These are phyloP conservation scores for Leishmania major DNA, from an alignment of 208 protist genomes.

Conservation along the genomic window DNA sequence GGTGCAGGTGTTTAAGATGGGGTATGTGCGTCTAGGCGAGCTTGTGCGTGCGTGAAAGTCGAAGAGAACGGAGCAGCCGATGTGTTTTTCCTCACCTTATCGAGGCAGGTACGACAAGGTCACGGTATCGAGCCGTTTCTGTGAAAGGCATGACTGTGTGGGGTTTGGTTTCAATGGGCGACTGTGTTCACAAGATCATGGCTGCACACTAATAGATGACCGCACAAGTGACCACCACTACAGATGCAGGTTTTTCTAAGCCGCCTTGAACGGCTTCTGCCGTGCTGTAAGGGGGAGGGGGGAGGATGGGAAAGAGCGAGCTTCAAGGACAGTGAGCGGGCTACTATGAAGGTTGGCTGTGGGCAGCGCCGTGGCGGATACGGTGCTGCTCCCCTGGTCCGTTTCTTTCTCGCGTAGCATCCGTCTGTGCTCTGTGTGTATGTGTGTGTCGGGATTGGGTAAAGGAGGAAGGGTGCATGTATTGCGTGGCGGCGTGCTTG, in stretches of 20 bases:
- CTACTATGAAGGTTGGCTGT: neutral
- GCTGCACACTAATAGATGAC: neutral
- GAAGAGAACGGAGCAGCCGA: neutral
- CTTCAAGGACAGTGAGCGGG: neutral
- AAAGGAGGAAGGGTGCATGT: neutral
- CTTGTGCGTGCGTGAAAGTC: constrained; percentile 9
- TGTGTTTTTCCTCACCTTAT: neutral
- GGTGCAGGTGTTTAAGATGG: neutral
- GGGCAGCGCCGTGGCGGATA: neutral
- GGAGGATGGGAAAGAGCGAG: neutral
- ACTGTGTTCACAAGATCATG: neutral
- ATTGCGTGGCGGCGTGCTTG: neutral
- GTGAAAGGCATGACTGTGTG: neutral
- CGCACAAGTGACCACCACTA: neutral
- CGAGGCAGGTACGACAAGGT: neutral
- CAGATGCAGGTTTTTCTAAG: neutral
- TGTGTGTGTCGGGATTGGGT: neutral
- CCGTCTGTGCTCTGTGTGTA: neutral
- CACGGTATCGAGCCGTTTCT: neutral
- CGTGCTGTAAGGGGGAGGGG: neutral
- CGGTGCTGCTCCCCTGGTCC: neutral
- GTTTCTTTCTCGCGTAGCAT: neutral
- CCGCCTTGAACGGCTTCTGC: neutral
- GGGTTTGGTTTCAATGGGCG: neutral
- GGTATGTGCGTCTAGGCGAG: neutral